Percentiles rank a stretch among this genome's conserved stretches.
phyloP scores from a whole-genome alignment of 1,139 yeast genomes.

The Hansenula lynferdii region DNA sequence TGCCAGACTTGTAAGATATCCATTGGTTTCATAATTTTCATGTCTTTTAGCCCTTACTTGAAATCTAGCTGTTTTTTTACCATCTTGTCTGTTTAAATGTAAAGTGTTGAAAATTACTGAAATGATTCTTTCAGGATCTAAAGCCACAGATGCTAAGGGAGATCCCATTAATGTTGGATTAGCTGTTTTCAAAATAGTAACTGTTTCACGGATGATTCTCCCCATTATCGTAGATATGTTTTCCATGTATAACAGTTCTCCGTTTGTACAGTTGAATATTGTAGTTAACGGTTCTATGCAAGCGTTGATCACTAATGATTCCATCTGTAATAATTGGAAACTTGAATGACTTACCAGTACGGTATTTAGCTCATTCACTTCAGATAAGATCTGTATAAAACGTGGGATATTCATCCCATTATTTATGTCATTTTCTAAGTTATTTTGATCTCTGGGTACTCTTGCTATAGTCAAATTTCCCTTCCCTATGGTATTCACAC shows the following conservation, averaged over 20 bases:
- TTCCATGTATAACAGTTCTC: constrained; percentile 45
- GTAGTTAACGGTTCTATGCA: constrained; percentile 76
- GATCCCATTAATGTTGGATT: constrained; percentile 29
- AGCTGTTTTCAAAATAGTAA: constrained; percentile 35
- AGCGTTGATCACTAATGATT: constrained; percentile 65
- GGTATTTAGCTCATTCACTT: constrained; percentile 33
- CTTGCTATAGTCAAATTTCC: constrained; percentile 47
- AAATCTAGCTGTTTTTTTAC: no score
- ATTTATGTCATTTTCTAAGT: constrained; percentile 14
- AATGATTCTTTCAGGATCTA: constrained; percentile 40
- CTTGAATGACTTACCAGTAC: constrained; percentile 37
- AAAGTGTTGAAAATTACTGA: constrained; percentile 37
- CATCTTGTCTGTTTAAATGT: background rate
- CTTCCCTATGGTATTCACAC: constrained; percentile 50
- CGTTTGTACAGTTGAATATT: constrained; percentile 60
- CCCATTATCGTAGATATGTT: constrained; percentile 31
- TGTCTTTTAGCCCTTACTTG: constrained; percentile 11
- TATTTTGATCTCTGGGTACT: constrained; percentile 22
- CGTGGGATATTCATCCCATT: constrained; percentile 23
- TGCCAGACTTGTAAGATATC: constrained; percentile 53
- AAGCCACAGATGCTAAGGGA: constrained; percentile 34
- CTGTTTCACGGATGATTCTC: constrained; percentile 42
- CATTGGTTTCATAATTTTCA: constrained; percentile 67
- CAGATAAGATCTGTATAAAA: constrained; percentile 30
- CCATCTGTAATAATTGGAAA: constrained; percentile 55